phyloP scores from a whole-genome alignment of 495 filamentous ascomycete genomes.

The Chaetomium tenue region DNA sequence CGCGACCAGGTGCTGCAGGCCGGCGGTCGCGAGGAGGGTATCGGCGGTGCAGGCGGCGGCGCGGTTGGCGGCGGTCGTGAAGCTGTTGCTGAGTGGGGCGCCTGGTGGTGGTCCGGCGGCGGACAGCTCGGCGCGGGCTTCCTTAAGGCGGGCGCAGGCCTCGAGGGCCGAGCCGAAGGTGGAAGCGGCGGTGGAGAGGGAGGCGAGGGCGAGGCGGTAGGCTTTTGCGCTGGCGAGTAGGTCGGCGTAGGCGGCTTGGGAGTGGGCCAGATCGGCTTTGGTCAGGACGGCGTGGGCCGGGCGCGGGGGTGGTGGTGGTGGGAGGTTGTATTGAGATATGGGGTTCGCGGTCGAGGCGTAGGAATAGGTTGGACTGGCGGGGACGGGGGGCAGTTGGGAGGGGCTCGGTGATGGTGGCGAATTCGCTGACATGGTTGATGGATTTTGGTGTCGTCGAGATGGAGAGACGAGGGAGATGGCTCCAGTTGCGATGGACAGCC shows the following conservation, averaged over 20 bases:
- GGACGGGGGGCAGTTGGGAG: slow-evolving; percentile 52
- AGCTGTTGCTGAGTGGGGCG: slow-evolving; percentile 39
- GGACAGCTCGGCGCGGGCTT: slow-evolving; percentile 51
- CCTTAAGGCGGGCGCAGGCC: slow-evolving; percentile 61
- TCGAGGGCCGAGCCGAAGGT: slow-evolving; percentile 62
- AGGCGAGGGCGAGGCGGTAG: slow-evolving; percentile 57
- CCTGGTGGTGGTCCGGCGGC: slow-evolving; percentile 32
- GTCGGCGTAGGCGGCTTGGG: slow-evolving; percentile 59
- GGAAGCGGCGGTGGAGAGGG: slow-evolving; percentile 57
- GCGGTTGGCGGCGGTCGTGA: slow-evolving; percentile 27
- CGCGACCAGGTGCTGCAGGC: slow-evolving; percentile 62
- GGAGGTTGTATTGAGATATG: slow-evolving; percentile 55
- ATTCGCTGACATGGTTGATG: slow-evolving; percentile 27
- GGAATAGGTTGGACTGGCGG: slow-evolving; percentile 58
- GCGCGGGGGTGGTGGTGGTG: slow-evolving; percentile 55
- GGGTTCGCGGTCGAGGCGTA: slow-evolving; percentile 61
- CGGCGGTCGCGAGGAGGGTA: slow-evolving; percentile 55
- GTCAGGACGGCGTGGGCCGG: slow-evolving; percentile 57
- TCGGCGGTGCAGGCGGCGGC: slow-evolving; percentile 54
- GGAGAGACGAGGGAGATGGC: neutral
- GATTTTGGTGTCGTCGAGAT: neutral
- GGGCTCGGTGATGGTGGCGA: slow-evolving; percentile 43
- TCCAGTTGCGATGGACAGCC: neutral
- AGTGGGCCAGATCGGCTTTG: slow-evolving; percentile 58
- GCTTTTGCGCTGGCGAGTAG: slow-evolving; percentile 57